Conservation (phyloP, 805 yeast species). For the Metschnikowia anglica region DNA sequence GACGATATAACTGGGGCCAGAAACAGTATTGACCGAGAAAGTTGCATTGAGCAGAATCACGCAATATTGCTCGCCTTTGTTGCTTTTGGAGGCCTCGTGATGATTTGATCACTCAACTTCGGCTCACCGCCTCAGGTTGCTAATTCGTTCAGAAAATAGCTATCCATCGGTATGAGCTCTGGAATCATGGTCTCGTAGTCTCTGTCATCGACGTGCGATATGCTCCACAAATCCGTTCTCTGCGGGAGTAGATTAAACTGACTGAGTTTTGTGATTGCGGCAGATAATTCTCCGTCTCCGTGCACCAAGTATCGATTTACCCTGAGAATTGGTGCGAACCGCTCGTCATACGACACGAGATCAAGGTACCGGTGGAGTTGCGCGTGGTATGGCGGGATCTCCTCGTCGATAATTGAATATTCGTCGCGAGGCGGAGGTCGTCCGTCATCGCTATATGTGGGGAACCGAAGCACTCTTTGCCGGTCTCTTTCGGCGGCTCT, state of each 20-base stretch:
- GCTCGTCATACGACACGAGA: constrained; percentile 26
- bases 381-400: constrained; percentile 25
- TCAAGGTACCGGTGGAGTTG: constrained; percentile 23
- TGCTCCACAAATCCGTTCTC: constrained; percentile 23
- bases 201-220: constrained; percentile 27
- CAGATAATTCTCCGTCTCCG: constrained; percentile 18
- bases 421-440: constrained; percentile 18
- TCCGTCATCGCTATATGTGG: too few species aligned
- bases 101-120: too few species aligned
- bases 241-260: constrained; percentile 25
- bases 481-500: constrained; percentile 20
- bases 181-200: constrained; percentile 29
- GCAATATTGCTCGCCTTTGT: too few species aligned
- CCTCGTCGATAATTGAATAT: constrained; percentile 15
- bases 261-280: constrained; percentile 23
- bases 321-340: constrained; percentile 26
- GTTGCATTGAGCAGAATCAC: too few species aligned
- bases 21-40: too few species aligned
- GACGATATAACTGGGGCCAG: too few species aligned
- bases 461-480: constrained; percentile 13
- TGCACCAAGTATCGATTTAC: constrained; percentile 24
- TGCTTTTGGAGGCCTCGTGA: too few species aligned
- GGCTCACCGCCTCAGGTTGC: too few species aligned
- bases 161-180: constrained; percentile 17
- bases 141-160: not conserved